A percentile compares a stretch with the other conserved stretches of the same genome.
These are phyloP conservation scores for Blepharisma japonicum DNA, from an alignment of 73 alveolate species.

Conservation along the genomic window DNA sequence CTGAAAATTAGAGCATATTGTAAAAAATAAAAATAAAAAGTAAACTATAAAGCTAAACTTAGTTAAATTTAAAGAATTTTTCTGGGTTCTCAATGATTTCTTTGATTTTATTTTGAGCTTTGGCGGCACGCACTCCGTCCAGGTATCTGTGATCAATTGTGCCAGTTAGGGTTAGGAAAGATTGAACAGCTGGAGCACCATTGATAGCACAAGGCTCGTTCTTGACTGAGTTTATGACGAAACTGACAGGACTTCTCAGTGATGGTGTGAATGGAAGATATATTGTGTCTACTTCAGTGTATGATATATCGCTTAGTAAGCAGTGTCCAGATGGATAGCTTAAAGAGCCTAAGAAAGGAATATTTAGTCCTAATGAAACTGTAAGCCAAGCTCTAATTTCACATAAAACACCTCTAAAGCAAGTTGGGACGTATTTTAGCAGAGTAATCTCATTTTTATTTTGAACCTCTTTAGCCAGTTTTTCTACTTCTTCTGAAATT, in stretches of 20 bases:
- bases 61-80: not conserved
- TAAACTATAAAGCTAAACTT: too few species aligned
- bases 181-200: not conserved
- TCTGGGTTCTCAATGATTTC: conserved; percentile 1
- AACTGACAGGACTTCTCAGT: not conserved
- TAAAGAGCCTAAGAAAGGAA: not conserved
- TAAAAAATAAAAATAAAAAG: too few species aligned
- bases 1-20: too few species aligned
- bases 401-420: conserved; percentile 14
- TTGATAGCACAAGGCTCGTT: not conserved
- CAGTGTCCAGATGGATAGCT: conserved; percentile 6
- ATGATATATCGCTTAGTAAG: not conserved
- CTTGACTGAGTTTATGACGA: conserved; percentile 9
- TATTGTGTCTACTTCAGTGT: not conserved
- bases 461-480: not conserved
- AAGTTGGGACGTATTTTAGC: not conserved
- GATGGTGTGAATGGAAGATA: not conserved
- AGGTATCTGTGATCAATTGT: conserved; percentile 19
- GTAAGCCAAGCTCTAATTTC: conserved; percentile 15
- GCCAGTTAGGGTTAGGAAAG: not conserved
- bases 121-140: conserved; percentile 4
- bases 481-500: conserved; percentile 13
- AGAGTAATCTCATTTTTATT: not conserved
- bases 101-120: not conserved
- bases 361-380: not conserved